phyloP scores from a whole-genome alignment of 164 flowering plant species.

The Akebia trifoliata region DNA sequence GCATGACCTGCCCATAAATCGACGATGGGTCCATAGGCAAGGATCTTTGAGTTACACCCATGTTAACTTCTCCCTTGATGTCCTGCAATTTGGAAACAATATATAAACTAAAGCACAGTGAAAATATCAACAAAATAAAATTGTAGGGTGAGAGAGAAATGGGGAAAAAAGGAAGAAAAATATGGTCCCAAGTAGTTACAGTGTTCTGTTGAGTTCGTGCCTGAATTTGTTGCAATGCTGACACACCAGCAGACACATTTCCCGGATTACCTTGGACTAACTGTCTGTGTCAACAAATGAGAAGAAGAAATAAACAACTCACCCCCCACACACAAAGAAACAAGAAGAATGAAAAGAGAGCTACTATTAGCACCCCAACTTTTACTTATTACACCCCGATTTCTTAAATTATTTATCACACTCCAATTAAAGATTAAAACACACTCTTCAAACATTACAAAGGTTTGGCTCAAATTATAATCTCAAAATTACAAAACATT shows the following conservation, averaged over 20 bases:
- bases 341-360: no score
- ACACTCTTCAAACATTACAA: no score
- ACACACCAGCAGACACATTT: slow-evolving; percentile 58
- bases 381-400: no score
- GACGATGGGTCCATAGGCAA: slow-evolving; percentile 80
- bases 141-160: neutral
- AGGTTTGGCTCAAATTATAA: no score
- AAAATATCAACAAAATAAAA: neutral
- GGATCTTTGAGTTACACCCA: slow-evolving; percentile 58
- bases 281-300: slow-evolving; percentile 59
- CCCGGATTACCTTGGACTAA: slow-evolving; percentile 70
- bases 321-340: neutral
- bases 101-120: neutral
- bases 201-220: slow-evolving; percentile 47
- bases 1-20: slow-evolving; percentile 76
- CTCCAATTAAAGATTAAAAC: no score
- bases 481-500: no score
- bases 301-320: slow-evolving; percentile 10
- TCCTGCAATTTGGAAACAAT: slow-evolving; percentile 40
- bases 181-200: slow-evolving; percentile 38
- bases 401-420: no score
- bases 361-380: no score
- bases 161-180: neutral
- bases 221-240: slow-evolving; percentile 82
- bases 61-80: slow-evolving; percentile 58